Evolutionary conservation across 208 protist species (phyloP).

Genomic region (Leishmania major): DNA sequence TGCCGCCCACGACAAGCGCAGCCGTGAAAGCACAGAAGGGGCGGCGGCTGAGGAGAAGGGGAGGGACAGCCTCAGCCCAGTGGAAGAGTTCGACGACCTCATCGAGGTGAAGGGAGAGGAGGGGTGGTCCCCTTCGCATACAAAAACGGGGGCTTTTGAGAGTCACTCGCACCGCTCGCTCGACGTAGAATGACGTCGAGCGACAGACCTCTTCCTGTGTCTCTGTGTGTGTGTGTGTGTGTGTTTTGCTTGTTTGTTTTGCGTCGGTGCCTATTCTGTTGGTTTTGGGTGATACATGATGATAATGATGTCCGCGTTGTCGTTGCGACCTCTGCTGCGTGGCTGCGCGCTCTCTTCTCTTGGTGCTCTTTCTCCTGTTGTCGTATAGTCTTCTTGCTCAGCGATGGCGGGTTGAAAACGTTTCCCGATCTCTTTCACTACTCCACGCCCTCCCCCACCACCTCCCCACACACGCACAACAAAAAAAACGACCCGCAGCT

Average conservation of each 20-base stretch:
- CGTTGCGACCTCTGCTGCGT: not conserved
- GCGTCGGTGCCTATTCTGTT: not conserved
- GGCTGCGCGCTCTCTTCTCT: not conserved
- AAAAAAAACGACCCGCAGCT: not conserved
- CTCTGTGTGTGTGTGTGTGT: not conserved
- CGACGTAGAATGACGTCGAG: slow-evolving; percentile 1
- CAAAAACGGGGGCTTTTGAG: not conserved
- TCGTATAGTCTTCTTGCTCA: not conserved
- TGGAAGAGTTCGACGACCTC: slow-evolving; percentile 32
- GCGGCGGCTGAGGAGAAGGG: not conserved
- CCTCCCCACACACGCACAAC: too few species aligned
- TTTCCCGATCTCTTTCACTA: not conserved
- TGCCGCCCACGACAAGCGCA: not conserved
- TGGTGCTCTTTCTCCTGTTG: not conserved
- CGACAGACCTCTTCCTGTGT: not conserved
- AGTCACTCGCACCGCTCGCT: not conserved
- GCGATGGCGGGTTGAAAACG: not conserved
- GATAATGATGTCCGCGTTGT: not conserved
- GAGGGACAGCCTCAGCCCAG: not conserved
- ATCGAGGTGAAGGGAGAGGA: slow-evolving; percentile 24
- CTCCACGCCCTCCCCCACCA: not conserved
- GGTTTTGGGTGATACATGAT: not conserved
- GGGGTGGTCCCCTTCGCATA: not conserved
- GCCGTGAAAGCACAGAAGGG: not conserved
- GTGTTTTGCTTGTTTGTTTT: not conserved